Conservation (phyloP, 1,139 yeast species). For the Pichia sp. region DNA sequence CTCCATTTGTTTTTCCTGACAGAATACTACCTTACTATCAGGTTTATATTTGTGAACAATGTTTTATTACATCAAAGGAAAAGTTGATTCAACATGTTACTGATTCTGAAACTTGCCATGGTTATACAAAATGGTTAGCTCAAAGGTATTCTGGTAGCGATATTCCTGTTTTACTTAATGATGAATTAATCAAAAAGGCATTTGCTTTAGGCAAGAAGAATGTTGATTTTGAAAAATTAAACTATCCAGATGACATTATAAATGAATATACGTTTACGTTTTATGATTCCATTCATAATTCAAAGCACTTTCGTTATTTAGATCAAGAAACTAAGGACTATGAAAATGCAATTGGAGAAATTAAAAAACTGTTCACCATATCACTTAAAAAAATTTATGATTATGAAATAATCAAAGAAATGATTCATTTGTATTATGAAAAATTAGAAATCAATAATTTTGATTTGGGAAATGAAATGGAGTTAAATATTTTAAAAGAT, state of each 20-base stretch:
- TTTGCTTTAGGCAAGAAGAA: neutral
- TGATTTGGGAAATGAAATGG: neutral
- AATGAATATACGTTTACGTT: neutral
- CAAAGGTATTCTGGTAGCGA: neutral
- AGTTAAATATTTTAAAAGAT: neutral
- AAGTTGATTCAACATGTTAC: neutral
- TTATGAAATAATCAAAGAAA: neutral
- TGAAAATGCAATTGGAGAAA: neutral
- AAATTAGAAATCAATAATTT: neutral
- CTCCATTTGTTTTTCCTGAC: neutral
- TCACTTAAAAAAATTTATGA: neutral
- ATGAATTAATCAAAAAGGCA: neutral
- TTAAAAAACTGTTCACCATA: neutral
- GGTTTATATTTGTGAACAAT: neutral
- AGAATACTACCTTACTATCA: neutral
- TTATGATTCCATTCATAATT: too few relatives aligned
- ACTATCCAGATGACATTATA: neutral
- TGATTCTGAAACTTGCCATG: neutral
- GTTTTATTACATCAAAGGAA: neutral
- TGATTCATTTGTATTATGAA: neutral
- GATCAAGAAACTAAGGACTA: neutral
- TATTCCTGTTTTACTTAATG: neutral
- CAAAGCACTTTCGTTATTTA: too few relatives aligned
- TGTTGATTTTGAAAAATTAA: neutral
- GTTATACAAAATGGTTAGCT: neutral